phyloP scores from a whole-genome alignment of 2,329 filamentous ascomycete genomes.

The Cryphonectria radicalis region DNA sequence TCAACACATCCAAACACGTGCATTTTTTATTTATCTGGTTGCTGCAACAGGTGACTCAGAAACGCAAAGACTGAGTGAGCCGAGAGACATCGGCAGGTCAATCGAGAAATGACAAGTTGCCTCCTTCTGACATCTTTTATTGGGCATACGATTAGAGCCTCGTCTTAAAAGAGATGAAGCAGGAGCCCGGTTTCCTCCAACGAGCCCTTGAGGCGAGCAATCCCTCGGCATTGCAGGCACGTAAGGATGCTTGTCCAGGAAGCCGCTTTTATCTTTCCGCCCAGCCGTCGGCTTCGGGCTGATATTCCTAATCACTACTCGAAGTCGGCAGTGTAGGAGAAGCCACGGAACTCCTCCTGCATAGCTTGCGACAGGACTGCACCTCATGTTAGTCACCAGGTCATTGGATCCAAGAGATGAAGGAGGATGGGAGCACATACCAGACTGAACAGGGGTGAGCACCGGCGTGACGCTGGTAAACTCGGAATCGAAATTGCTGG shows the following conservation, averaged over 20 bases:
- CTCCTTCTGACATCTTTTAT: not conserved
- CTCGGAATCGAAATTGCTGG: slow-evolving; percentile 99
- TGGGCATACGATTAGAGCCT: slow-evolving; percentile 9
- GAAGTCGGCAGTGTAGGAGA: slow-evolving; percentile 95
- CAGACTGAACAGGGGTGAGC: slow-evolving; percentile 93
- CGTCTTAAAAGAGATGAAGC: not conserved
- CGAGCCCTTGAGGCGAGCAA: slow-evolving; percentile 1
- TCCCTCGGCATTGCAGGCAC: not conserved
- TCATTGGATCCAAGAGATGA: not conserved
- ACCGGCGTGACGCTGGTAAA: slow-evolving; percentile 99
- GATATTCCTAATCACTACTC: slow-evolving; percentile 51
- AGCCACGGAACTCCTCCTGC: slow-evolving; percentile 99
- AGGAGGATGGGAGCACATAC: slow-evolving; percentile 60
- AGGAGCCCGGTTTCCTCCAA: slow-evolving; percentile 9
- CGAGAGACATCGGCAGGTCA: not conserved
- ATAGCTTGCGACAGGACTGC: slow-evolving; percentile 94
- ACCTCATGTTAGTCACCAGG: slow-evolving; percentile 22
- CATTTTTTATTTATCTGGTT: not conserved
- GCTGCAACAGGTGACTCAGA: slow-evolving; percentile 11
- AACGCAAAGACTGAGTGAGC: not conserved
- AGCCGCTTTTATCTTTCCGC: not conserved
- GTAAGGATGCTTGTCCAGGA: not conserved
- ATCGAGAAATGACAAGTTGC: not conserved
- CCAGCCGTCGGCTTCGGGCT: not conserved
- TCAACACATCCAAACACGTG: slow-evolving; percentile 25